A percentile compares a stretch with the other conserved stretches of the same genome.
Conservation (phyloP, 2,329 filamentous ascomycete species). For the Mycogone perniciosa region DNA sequence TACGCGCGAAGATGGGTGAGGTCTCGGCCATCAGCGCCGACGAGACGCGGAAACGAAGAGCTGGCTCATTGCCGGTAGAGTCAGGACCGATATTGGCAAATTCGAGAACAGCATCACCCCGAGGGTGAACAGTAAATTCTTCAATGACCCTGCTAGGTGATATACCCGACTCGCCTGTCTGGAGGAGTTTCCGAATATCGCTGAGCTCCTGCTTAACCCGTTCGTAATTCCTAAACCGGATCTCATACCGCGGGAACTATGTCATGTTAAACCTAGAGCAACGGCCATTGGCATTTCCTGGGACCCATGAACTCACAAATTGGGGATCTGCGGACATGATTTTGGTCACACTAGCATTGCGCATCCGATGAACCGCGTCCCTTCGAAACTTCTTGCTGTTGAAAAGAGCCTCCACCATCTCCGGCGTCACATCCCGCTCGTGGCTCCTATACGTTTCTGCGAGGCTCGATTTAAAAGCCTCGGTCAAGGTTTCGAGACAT, state of each 20-base stretch:
- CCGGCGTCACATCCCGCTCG: conserved; percentile 36
- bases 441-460: conserved; percentile 40
- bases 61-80: conserved; percentile 27
- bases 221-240: conserved; percentile 43
- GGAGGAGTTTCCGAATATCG: conserved; percentile 34
- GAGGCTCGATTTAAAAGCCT: conserved; percentile 36
- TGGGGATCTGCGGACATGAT: conserved; percentile 38
- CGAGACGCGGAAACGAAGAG: conserved; percentile 45
- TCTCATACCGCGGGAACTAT: conserved; percentile 39
- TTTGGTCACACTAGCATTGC: conserved; percentile 37
- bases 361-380: conserved; percentile 39
- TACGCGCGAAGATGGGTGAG: conserved; percentile 45
- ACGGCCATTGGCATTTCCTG: neutral
- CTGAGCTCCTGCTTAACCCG: conserved; percentile 36
- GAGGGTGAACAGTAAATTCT: conserved; percentile 38
- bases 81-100: conserved; percentile 39
- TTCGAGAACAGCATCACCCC: conserved; percentile 46
- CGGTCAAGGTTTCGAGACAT: conserved; percentile 35
- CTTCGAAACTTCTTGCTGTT: conserved; percentile 35
- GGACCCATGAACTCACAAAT: conserved; percentile 28
- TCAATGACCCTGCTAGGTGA: conserved; percentile 32
- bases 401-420: conserved; percentile 39
- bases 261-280: neutral
- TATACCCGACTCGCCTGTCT: conserved; percentile 35
- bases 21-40: conserved; percentile 45